Conservation (phyloP, 768 basidiomycete species). For the Russula abietina region DNA sequence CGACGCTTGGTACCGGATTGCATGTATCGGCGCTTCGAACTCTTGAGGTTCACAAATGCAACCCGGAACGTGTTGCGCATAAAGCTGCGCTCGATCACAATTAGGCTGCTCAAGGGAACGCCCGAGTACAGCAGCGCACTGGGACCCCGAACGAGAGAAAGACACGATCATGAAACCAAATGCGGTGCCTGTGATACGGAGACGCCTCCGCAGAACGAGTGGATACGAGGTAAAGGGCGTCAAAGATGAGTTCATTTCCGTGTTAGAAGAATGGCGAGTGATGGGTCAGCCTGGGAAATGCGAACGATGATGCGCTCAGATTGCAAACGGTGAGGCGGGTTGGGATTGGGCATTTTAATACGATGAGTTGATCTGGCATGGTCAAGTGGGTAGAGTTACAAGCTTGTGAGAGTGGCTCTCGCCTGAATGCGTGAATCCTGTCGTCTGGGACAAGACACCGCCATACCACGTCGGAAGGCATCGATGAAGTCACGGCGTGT, state of each 20-base stretch:
- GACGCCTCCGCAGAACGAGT: slow-evolving; percentile 71
- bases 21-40: slow-evolving; percentile 81
- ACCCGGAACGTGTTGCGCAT: slow-evolving; percentile 97
- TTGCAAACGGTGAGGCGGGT: slow-evolving; percentile 73
- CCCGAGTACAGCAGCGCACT: slow-evolving; percentile 81
- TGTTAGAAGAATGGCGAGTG: slow-evolving; percentile 75
- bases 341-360: slow-evolving; percentile 70
- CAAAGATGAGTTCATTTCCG: slow-evolving; percentile 84
- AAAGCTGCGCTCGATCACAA: slow-evolving; percentile 85
- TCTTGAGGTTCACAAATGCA: slow-evolving; percentile 66
- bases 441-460: slow-evolving; percentile 64
- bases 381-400: slow-evolving; percentile 39
- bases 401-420: slow-evolving; percentile 68
- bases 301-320: slow-evolving; percentile 84
- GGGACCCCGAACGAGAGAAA: slow-evolving; percentile 74
- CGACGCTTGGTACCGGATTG: too few species aligned
- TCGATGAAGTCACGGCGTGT: slow-evolving; percentile 74
- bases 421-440: slow-evolving; percentile 70
- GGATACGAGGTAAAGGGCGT: slow-evolving; percentile 80
- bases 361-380: slow-evolving; percentile 50
- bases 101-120: slow-evolving; percentile 68
- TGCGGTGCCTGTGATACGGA: slow-evolving; percentile 75
- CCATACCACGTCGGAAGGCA: slow-evolving; percentile 79
- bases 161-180: slow-evolving; percentile 80
- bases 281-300: slow-evolving; percentile 79